A percentile compares a stretch with the other conserved stretches of the same genome.
Conservation (phyloP, 106 monocot genomes). For the Ottelia alismoides region DNA sequence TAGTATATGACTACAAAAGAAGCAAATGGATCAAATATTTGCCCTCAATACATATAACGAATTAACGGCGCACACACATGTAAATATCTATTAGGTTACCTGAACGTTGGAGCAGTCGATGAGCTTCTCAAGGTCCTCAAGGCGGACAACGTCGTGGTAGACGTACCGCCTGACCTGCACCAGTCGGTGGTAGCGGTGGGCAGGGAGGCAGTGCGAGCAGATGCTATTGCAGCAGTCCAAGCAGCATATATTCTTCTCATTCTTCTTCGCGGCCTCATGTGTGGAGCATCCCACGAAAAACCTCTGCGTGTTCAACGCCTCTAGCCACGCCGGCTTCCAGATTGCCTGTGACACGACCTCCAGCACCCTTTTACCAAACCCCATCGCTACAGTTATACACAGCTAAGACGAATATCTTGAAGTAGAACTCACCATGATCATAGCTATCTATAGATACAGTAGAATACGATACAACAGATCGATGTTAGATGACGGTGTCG, state of each 20-base stretch:
- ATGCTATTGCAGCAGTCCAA: slow-evolving; percentile 81
- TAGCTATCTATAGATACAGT: background rate
- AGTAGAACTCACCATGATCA: slow-evolving; percentile 3
- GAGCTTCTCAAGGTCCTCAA: slow-evolving; percentile 86
- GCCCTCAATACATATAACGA: background rate
- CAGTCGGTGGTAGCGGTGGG: slow-evolving; percentile 55
- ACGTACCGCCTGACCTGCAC: slow-evolving; percentile 82
- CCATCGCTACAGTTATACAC: background rate
- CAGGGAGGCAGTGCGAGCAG: slow-evolving; percentile 63
- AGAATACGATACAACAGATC: background rate
- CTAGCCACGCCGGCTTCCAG: slow-evolving; percentile 73
- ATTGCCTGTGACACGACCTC: slow-evolving; percentile 17
- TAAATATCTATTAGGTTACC: slow-evolving; percentile 14
- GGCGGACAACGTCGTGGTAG: slow-evolving; percentile 68
- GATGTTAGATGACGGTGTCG: background rate
- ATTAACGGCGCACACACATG: background rate
- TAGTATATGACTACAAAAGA: slow-evolving; percentile 69
- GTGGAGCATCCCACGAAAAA: slow-evolving; percentile 59
- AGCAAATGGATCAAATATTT: background rate
- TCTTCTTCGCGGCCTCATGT: slow-evolving; percentile 65
- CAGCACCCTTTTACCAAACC: background rate
- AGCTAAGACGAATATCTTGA: background rate
- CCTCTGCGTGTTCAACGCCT: slow-evolving; percentile 52
- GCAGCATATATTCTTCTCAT: slow-evolving; percentile 91
- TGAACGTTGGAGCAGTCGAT: slow-evolving; percentile 90